Percentiles rank a stretch among this genome's conserved stretches.
phyloP scores from a whole-genome alignment of 768 basidiomycete species.

The Termitomyces sp. region DNA sequence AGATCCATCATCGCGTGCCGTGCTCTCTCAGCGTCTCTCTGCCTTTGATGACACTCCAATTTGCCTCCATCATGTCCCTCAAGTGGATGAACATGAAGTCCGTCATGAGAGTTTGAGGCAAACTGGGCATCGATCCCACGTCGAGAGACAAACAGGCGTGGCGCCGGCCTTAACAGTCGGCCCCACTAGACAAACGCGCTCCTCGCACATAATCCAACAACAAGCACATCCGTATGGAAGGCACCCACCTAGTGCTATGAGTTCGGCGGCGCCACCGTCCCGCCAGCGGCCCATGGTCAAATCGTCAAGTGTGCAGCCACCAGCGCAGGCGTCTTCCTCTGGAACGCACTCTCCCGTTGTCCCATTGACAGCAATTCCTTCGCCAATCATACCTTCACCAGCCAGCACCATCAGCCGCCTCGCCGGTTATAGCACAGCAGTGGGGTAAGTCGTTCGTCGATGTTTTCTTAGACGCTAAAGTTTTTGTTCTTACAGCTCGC shows the following conservation, averaged over 20 bases:
- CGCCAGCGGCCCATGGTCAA: constrained; percentile 18
- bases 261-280: constrained; percentile 12
- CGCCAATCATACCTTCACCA: constrained; percentile 20
- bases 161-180: constrained; percentile 10
- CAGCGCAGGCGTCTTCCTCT: constrained; percentile 18
- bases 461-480: not conserved
- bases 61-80: constrained; percentile 23
- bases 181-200: constrained; percentile 11
- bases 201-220: constrained; percentile 6
- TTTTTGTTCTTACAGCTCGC: constrained; percentile 15
- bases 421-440: constrained; percentile 18
- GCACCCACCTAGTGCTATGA: constrained; percentile 11
- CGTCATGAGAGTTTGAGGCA: constrained; percentile 22
- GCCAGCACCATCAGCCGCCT: constrained; percentile 16
- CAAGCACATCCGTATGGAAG: constrained; percentile 15
- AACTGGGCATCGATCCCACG: constrained; percentile 15
- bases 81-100: constrained; percentile 21
- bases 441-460: constrained; percentile 15
- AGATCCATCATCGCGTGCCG: constrained; percentile 22
- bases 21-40: constrained; percentile 23
- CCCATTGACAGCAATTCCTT: constrained; percentile 15
- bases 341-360: constrained; percentile 16
- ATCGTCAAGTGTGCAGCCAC: constrained; percentile 20
- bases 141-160: constrained; percentile 17
- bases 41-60: constrained; percentile 26